Conservation (phyloP, 2,329 filamentous ascomycete species). For the Amylocarpus encephaloides region DNA sequence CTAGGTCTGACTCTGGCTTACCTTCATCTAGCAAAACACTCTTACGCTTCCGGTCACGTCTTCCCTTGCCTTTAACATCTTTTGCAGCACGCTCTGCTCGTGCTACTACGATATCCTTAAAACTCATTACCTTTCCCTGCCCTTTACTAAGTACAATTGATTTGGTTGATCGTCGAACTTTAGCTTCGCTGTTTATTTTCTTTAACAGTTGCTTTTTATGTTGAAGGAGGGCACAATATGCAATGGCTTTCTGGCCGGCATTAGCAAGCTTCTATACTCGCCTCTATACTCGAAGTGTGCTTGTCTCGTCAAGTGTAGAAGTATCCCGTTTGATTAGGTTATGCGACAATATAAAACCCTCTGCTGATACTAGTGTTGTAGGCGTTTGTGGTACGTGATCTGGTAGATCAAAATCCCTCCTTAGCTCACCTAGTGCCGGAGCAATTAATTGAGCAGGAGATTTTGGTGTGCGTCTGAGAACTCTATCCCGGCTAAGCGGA, state of each 20-base stretch:
- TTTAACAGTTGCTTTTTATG: background rate
- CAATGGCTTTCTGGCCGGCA: background rate
- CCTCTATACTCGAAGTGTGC: background rate
- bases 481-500: background rate
- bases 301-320: background rate
- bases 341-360: background rate
- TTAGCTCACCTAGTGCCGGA: background rate
- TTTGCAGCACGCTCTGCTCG: slow-evolving; percentile 14
- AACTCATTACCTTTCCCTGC: slow-evolving; percentile 24
- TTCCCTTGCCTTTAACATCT: slow-evolving; percentile 15
- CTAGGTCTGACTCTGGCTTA: no score
- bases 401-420: slow-evolving; percentile 11
- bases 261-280: background rate
- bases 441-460: background rate
- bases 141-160: background rate
- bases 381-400: slow-evolving; percentile 8
- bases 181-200: background rate
- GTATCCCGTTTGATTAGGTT: background rate
- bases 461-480: background rate
- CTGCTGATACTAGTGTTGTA: background rate
- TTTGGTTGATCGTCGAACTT: background rate
- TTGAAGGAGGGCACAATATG: background rate
- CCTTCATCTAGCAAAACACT: background rate
- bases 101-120: slow-evolving; percentile 28
- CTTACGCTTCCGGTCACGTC: slow-evolving; percentile 13